These are phyloP conservation scores for Globisporangium emineosum DNA, from an alignment of 352 stramenopile genomes.

Conservation along the genomic window DNA sequence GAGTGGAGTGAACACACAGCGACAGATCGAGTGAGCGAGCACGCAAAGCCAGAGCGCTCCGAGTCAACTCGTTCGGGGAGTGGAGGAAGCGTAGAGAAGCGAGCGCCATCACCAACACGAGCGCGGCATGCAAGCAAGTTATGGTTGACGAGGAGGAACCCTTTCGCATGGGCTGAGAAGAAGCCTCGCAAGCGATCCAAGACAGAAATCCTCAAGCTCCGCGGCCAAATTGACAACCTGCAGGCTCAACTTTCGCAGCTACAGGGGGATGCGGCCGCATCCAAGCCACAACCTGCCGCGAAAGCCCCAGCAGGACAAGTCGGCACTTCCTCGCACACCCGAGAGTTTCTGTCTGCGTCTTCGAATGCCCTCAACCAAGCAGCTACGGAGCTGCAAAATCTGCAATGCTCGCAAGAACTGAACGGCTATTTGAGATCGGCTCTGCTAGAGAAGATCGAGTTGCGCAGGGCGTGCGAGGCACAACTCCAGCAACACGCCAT, in stretches of 20 bases:
- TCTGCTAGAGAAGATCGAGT: not conserved
- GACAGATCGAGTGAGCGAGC: not conserved
- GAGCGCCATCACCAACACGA: not conserved
- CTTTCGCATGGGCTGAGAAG: not conserved
- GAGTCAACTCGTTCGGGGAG: not conserved
- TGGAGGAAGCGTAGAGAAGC: not conserved
- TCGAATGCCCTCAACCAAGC: not conserved
- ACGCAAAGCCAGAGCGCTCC: not conserved
- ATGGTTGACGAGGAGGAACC: not conserved
- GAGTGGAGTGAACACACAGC: not conserved
- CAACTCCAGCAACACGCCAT: not conserved
- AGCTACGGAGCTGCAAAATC: not conserved
- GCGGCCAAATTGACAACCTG: not conserved
- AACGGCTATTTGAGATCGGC: not conserved
- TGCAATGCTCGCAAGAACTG: not conserved
- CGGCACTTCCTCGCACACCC: not conserved
- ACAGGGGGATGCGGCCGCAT: not conserved
- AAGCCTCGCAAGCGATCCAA: constrained; percentile 2
- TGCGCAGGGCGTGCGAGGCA: not conserved
- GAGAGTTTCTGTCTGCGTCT: not conserved
- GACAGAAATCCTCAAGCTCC: constrained; percentile 1
- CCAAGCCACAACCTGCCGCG: not conserved
- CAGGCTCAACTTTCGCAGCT: not conserved
- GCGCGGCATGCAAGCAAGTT: not conserved
- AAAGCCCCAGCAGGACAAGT: not conserved